phyloP scores from a whole-genome alignment of 345 rosid species.

The Punica granatum region DNA sequence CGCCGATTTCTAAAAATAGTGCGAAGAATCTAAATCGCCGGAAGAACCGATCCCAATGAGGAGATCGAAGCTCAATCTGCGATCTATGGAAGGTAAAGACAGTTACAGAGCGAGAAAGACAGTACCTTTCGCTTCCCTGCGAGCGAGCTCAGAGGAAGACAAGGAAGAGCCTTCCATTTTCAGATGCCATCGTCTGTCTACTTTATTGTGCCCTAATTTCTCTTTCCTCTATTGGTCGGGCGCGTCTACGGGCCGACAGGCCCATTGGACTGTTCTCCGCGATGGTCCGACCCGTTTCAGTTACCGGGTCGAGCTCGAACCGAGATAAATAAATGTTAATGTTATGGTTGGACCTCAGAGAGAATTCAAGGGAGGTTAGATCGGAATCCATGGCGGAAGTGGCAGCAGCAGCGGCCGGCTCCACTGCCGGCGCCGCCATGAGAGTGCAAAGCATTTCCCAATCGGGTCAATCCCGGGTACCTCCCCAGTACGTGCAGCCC shows the following conservation, averaged over 20 bases:
- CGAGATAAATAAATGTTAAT: too few species aligned
- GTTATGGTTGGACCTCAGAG: background rate
- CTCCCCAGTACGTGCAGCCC: conserved; percentile 63
- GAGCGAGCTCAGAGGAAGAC: background rate
- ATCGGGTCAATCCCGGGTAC: conserved; percentile 41
- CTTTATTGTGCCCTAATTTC: background rate
- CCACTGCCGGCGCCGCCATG: conserved; percentile 4
- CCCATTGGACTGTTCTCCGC: background rate
- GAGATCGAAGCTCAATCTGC: background rate
- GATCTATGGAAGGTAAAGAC: background rate
- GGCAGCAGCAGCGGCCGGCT: conserved; percentile 14
- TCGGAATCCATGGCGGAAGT: conserved; percentile 10
- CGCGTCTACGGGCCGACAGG: background rate
- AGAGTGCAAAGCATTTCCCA: conserved; percentile 56
- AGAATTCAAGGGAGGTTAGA: background rate
- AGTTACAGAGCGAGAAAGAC: background rate
- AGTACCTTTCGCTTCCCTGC: background rate
- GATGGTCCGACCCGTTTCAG: too few species aligned
- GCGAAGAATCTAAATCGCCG: background rate
- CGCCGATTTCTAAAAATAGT: background rate
- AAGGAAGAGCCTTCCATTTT: background rate
- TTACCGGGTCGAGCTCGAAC: too few species aligned
- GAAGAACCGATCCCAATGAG: background rate
- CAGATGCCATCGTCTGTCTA: background rate
- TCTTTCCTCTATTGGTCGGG: background rate